phyloP scores from a whole-genome alignment of 495 filamentous ascomycete species.

The Talaromyces proteolyticus region DNA sequence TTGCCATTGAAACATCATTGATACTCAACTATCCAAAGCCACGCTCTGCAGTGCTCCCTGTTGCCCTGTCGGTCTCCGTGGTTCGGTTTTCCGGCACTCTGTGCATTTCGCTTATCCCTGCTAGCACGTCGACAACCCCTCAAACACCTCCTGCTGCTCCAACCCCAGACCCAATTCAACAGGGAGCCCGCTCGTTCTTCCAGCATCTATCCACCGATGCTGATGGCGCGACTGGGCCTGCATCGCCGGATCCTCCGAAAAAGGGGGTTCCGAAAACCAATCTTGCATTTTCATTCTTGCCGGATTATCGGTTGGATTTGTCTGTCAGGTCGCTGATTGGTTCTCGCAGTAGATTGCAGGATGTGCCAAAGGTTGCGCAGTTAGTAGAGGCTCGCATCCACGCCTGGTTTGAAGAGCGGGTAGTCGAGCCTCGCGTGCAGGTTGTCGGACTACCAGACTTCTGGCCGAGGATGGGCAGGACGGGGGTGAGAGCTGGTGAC shows the following conservation, averaged over 20 bases:
- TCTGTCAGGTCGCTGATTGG: conserved; percentile 89
- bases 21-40: conserved; percentile 91
- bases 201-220: conserved; percentile 31
- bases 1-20: conserved; percentile 90
- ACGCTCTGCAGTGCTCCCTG: conserved; percentile 82
- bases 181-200: conserved; percentile 10
- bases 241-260: conserved; percentile 10
- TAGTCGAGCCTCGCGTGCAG: conserved; percentile 92
- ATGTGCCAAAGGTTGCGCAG: conserved; percentile 96
- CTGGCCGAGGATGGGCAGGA: conserved; percentile 74
- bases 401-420: conserved; percentile 94
- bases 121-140: conserved; percentile 27
- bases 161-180: conserved; percentile 3
- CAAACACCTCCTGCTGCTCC: conserved; percentile 8
- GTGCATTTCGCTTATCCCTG: conserved; percentile 84
- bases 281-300: conserved; percentile 89
- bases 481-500: conserved; percentile 37
- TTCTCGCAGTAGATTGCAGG: conserved; percentile 80
- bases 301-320: conserved; percentile 92
- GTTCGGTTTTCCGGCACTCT: conserved; percentile 92
- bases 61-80: conserved; percentile 84
- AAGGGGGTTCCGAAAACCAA: conserved; percentile 60
- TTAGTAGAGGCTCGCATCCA: conserved; percentile 87
- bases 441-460: conserved; percentile 89
- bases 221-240: conserved; percentile 13